Conservation (phyloP, 73 alveolate genomes). For the Tetrahymena thermophila region DNA sequence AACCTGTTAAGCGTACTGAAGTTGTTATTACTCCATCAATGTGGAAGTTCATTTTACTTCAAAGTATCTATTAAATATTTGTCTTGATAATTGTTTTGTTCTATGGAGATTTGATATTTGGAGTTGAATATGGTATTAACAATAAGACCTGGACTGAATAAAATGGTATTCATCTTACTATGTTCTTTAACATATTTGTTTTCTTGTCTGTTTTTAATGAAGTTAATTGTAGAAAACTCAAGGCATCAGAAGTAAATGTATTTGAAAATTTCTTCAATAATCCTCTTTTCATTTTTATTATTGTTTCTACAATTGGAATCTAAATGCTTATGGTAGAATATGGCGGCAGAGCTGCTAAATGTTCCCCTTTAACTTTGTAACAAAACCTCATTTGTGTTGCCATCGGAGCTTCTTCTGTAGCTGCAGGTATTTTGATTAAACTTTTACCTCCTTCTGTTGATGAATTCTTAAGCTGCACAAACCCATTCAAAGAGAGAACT, state of each 20-base stretch:
- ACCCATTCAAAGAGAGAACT: background rate
- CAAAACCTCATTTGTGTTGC: conserved; percentile 65
- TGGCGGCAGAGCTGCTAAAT: conserved; percentile 80
- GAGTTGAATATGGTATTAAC: conserved; percentile 64
- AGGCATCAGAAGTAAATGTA: conserved; percentile 70
- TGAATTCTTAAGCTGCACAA: background rate
- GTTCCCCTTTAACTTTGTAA: conserved; percentile 52
- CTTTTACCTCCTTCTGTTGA: conserved; percentile 19
- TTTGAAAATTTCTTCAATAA: conserved; percentile 80
- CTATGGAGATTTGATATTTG: conserved; percentile 61
- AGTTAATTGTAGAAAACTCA: conserved; percentile 78
- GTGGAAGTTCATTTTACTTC: conserved; percentile 71
- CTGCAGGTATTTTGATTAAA: conserved; percentile 47
- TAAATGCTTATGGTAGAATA: conserved; percentile 63
- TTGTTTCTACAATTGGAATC: conserved; percentile 61
- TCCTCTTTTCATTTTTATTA: conserved; percentile 60
- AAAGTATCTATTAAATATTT: conserved; percentile 63
- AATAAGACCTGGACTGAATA: conserved; percentile 38
- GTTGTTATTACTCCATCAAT: conserved; percentile 69
- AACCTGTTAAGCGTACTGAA: conserved; percentile 66
- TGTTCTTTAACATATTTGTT: conserved; percentile 80
- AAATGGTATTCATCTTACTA: conserved; percentile 64
- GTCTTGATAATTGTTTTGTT: conserved; percentile 54
- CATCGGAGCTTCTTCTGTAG: conserved; percentile 62
- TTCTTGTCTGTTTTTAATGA: conserved; percentile 86